phyloP scores from a whole-genome alignment of 495 filamentous ascomycete species.

The Penicillium paxilli region DNA sequence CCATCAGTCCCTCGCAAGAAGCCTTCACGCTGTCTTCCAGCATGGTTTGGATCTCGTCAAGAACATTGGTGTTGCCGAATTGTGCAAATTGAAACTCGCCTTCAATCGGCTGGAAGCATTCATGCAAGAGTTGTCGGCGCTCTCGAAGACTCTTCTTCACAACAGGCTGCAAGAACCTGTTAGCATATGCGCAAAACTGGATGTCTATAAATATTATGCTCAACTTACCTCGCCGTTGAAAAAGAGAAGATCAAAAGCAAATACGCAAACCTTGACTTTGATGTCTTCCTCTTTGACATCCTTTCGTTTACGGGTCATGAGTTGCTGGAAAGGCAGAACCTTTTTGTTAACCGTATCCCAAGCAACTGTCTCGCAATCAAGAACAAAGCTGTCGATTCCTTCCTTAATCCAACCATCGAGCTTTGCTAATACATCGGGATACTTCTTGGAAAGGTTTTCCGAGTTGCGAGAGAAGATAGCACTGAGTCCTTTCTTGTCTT shows the following conservation, averaged over 20 bases:
- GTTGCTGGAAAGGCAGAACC: conserved; percentile 92
- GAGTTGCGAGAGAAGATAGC: conserved; percentile 97
- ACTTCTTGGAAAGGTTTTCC: conserved; percentile 95
- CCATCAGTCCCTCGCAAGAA: conserved; percentile 96
- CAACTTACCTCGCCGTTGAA: conserved; percentile 78
- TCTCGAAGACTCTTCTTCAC: conserved; percentile 87
- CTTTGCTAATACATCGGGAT: conserved; percentile 90
- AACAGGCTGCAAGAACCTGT: conserved; percentile 51
- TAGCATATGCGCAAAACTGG: conserved; percentile 2
- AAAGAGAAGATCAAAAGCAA: conserved; percentile 93
- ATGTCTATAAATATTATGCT: not conserved
- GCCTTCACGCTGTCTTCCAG: conserved; percentile 93
- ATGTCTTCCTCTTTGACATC: conserved; percentile 97
- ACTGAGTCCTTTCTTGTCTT: conserved; percentile 65
- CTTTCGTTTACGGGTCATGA: conserved; percentile 97
- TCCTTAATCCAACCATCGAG: conserved; percentile 85
- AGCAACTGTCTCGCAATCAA: conserved; percentile 98
- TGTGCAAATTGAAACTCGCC: conserved; percentile 93
- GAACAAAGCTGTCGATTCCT: conserved; percentile 88
- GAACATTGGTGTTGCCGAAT: conserved; percentile 78
- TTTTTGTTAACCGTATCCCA: conserved; percentile 94
- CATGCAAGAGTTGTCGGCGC: conserved; percentile 72
- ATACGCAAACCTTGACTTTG: conserved; percentile 96
- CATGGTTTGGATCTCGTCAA: conserved; percentile 89
- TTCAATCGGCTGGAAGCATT: conserved; percentile 72